A percentile compares a stretch with the other conserved stretches of the same genome.
phyloP scores from a whole-genome alignment of 148 eudicot species.

The Vaccinium macrocarpon region DNA sequence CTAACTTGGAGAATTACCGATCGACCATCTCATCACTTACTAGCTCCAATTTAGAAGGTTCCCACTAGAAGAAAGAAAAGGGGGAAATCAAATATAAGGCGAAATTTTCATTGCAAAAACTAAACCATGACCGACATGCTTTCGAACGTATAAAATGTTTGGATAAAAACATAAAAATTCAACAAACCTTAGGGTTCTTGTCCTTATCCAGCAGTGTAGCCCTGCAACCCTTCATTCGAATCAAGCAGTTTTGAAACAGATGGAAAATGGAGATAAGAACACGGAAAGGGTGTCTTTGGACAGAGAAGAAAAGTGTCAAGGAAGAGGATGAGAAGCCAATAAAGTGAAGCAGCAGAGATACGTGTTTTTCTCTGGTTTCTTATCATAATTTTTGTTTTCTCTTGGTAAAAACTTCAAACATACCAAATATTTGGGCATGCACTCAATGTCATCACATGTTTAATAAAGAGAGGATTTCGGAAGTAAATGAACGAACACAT shows the following conservation, averaged over 20 bases:
- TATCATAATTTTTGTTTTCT: background rate
- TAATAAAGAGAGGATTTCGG: background rate
- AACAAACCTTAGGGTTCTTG: constrained; percentile 73
- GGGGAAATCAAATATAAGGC: too few species aligned
- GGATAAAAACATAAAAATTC: background rate
- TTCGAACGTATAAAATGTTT: background rate
- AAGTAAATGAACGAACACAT: background rate
- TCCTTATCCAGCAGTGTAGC: constrained; percentile 85
- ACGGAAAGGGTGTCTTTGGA: background rate
- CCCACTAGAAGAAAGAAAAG: constrained; percentile 56
- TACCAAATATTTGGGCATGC: background rate
- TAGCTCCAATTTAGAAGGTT: constrained; percentile 64
- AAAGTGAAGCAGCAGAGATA: background rate
- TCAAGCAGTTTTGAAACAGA: constrained; percentile 6
- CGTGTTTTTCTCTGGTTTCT: background rate
- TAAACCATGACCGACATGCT: background rate
- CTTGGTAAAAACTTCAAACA: background rate
- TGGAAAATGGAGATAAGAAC: background rate
- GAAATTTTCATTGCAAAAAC: background rate
- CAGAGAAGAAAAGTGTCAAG: background rate
- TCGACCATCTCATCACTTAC: constrained; percentile 66
- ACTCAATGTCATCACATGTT: background rate
- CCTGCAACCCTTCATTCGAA: constrained; percentile 77
- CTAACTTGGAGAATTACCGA: constrained; percentile 52
- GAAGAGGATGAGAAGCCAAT: background rate